Evolutionary conservation across 2,329 filamentous ascomycete species (phyloP).

Genomic region (Monilinia laxa): DNA sequence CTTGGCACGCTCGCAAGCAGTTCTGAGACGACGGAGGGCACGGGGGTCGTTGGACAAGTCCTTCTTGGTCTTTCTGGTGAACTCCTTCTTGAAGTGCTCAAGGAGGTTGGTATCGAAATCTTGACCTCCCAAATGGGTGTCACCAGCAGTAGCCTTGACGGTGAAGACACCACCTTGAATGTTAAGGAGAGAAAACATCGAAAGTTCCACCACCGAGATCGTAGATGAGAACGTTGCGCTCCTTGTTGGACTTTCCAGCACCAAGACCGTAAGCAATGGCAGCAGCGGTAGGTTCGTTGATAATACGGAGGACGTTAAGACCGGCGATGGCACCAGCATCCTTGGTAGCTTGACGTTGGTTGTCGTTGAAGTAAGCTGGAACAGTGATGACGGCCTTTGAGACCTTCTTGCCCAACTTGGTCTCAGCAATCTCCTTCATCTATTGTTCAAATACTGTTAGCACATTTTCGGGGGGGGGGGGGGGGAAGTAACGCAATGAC

Average conservation of each 20-base stretch:
- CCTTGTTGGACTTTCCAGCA: slow-evolving; percentile 91
- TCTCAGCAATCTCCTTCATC: slow-evolving; percentile 99
- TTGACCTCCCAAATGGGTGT: slow-evolving; percentile 92
- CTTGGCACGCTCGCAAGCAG: slow-evolving; percentile 99
- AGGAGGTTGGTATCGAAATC: slow-evolving; percentile 97
- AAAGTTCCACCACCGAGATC: slow-evolving; percentile 99
- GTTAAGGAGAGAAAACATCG: slow-evolving; percentile 98
- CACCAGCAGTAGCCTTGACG: slow-evolving; percentile 96
- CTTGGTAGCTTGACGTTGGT: slow-evolving; percentile 99
- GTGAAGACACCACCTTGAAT: slow-evolving; percentile 99
- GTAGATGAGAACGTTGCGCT: slow-evolving; percentile 99
- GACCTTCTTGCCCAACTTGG: slow-evolving; percentile 97
- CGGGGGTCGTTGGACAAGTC: slow-evolving; percentile 80
- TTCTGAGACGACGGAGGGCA: slow-evolving; percentile 92
- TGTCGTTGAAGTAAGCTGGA: slow-evolving; percentile 99
- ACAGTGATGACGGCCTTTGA: slow-evolving; percentile 99
- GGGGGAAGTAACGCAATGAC: slow-evolving; percentile 29
- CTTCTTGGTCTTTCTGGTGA: slow-evolving; percentile 77
- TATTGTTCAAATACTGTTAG: slow-evolving; percentile 43
- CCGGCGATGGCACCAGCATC: slow-evolving; percentile 97
- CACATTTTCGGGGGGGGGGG: neutral
- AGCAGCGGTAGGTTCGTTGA: slow-evolving; percentile 98
- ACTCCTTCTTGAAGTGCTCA: slow-evolving; percentile 96
- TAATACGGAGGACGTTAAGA: slow-evolving; percentile 98
- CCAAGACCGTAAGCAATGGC: slow-evolving; percentile 98